These are phyloP conservation scores for Rauvolfia tetraphylla DNA, from an alignment of 257 asterid species.

Conservation along the genomic window DNA sequence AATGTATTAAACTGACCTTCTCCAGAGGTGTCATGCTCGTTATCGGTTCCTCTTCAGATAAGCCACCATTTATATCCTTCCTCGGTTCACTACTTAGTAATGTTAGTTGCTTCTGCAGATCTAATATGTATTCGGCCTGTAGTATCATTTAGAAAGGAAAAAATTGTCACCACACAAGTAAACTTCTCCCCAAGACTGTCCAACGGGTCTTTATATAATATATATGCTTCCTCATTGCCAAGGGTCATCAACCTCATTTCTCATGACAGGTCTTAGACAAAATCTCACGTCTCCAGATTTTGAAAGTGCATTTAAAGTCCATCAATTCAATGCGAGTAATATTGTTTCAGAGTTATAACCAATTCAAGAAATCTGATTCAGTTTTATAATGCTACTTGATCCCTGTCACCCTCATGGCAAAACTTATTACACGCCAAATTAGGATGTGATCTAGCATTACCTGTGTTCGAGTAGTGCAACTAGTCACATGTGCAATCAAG, in stretches of 20 bases:
- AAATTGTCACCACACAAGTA: background rate
- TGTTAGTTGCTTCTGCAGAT: slow-evolving; percentile 88
- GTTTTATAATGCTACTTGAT: background rate
- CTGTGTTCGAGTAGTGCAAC: slow-evolving; percentile 75
- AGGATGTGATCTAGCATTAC: slow-evolving; percentile 39
- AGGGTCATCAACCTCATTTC: background rate
- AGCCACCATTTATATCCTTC: slow-evolving; percentile 58
- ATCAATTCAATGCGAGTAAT: background rate
- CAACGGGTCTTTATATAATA: background rate
- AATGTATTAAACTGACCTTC: slow-evolving; percentile 46
- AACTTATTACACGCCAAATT: background rate
- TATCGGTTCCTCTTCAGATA: slow-evolving; percentile 69
- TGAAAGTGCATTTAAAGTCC: background rate
- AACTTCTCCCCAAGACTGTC: background rate
- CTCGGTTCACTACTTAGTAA: slow-evolving; percentile 69
- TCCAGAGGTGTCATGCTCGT: slow-evolving; percentile 66
- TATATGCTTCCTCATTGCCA: background rate
- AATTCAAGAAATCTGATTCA: background rate
- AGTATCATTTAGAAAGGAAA: slow-evolving; percentile 19
- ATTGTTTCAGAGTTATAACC: background rate
- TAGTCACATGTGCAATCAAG: slow-evolving; percentile 87
- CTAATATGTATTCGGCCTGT: slow-evolving; percentile 92
- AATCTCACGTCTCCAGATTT: background rate
- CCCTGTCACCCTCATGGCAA: background rate
- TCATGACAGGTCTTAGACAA: background rate